A percentile compares a stretch with the other conserved stretches of the same genome.
Conservation (phyloP, 139 green algal species). For the Diplosphaera chodatii region DNA sequence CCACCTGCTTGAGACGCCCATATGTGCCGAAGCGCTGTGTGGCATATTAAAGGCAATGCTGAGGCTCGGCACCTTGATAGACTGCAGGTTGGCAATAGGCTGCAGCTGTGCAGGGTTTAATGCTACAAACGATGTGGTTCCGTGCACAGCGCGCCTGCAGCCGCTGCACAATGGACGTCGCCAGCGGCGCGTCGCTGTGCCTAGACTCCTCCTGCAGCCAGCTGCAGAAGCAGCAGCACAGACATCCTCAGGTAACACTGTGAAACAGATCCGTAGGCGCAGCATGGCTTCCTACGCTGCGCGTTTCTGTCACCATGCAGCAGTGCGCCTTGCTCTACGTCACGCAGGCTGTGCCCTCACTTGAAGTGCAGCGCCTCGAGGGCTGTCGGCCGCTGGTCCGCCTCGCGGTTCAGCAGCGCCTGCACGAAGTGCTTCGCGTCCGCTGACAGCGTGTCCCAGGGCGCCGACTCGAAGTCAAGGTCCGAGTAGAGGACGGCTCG, state of each 20-base stretch:
- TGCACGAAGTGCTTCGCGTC: constrained; percentile 29
- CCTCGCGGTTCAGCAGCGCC: constrained; percentile 37
- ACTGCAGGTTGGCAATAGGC: too few relatives aligned
- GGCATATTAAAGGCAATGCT: too few relatives aligned
- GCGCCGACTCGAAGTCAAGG: constrained; percentile 58
- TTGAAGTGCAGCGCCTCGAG: constrained; percentile 48
- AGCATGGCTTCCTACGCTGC: too few relatives aligned
- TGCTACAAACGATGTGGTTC: too few relatives aligned
- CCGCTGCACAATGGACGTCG: constrained; percentile 64
- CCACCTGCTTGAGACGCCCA: constrained; percentile 61
- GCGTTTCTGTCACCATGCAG: too few relatives aligned
- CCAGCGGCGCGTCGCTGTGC: constrained; percentile 18
- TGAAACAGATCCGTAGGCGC: too few relatives aligned
- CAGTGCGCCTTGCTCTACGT: too few relatives aligned
- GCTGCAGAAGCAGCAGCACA: too few relatives aligned
- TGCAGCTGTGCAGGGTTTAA: too few relatives aligned
- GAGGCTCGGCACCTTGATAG: too few relatives aligned
- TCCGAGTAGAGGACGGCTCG: constrained; percentile 59
- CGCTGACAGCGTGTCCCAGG: constrained; percentile 44
- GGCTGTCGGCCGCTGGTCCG: constrained; percentile 32
- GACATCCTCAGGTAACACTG: too few relatives aligned
- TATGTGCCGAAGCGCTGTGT: constrained; percentile 69
- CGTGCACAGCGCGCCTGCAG: constrained; percentile 59
- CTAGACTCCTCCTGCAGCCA: constrained; percentile 22
- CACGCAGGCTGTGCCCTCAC: too few relatives aligned